Percentiles rank a stretch among this genome's conserved stretches.
These are phyloP conservation scores for Fusarium sp. DNA, from an alignment of 2,329 filamentous ascomycete species.

Conservation along the genomic window DNA sequence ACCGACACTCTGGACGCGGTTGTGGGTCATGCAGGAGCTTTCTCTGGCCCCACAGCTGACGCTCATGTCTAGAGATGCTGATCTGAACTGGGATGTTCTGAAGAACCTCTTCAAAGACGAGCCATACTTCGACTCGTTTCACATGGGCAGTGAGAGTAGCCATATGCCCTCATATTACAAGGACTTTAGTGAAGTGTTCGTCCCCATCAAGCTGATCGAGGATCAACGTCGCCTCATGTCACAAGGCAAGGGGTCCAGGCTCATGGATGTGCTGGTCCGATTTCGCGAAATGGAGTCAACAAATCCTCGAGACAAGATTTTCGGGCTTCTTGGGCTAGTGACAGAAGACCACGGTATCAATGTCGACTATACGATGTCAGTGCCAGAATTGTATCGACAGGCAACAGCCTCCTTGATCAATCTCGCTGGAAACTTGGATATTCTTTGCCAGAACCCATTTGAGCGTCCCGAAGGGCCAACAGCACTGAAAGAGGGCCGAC, in stretches of 20 bases:
- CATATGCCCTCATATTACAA: not conserved
- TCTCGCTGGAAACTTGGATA: not conserved
- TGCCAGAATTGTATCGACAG: not conserved
- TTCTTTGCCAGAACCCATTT: slow-evolving; percentile 23
- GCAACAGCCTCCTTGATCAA: slow-evolving; percentile 3
- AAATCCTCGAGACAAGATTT: slow-evolving; percentile 9
- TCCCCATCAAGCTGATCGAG: slow-evolving; percentile 3
- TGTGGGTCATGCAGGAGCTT: slow-evolving; percentile 30
- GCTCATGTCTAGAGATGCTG: not conserved
- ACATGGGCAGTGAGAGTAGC: not conserved
- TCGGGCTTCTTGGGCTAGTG: slow-evolving; percentile 2
- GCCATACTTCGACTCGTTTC: slow-evolving; percentile 24
- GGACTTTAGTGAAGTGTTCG: not conserved
- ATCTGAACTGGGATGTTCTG: slow-evolving; percentile 4
- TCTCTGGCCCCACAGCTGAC: not conserved
- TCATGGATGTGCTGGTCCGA: slow-evolving; percentile 6
- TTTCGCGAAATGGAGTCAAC: slow-evolving; percentile 11
- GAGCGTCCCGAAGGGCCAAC: not conserved
- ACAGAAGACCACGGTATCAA: slow-evolving; percentile 17
- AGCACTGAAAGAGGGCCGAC: not conserved
- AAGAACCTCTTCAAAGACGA: slow-evolving; percentile 7
- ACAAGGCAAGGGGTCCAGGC: not conserved
- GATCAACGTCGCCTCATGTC: slow-evolving; percentile 1
- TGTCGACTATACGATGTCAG: slow-evolving; percentile 1
- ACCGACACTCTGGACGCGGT: not conserved